Base-by-base conservation (phyloP, 257 asterid species). In the Solanum piurae region DNA sequence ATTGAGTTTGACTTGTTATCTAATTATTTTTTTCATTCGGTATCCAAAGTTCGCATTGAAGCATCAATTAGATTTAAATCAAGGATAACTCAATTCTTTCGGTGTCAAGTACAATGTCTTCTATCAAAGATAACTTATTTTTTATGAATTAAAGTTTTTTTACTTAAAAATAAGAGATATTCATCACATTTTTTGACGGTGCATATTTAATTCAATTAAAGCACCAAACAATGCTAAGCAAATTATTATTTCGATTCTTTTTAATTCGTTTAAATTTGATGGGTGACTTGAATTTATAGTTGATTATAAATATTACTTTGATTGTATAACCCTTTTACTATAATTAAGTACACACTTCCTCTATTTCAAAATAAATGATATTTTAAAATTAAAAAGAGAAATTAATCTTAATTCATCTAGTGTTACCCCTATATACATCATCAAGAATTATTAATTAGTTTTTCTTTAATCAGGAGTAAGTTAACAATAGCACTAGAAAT, bases 41-140 rank as follows among this genome's bases (percentile, higher is more conserved):
- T 16, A 4, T 2, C 0, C 0, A 52, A 52, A 55, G 9, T 7
- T 0, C 25, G 1, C 4, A 55, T 20, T 20, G 0, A 7, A 55
- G 2, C 5, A 18, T 55, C 23, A 3, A 55, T 55, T 55, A 55
- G 0, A 55, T 55, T 20, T 55, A 0, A 20, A 55, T 55, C 9
- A 44, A 42, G 12, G 1, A 42, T 44, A 44, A 44, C 16, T 44
- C 49, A 44, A 44, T 44, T 37, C 42, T 37, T 36, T 36, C 37
- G 37, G 37, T 36, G 37, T 36, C n/a, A n/a, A n/a, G 9, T 18
- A 55, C 62, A 55, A 55, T 55, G 4, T 0, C 64, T 55, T 20
- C n/a, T 55, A 55, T 55, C 4, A 55, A 55, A 55, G 4, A 55
- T 18, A 55, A 6, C 4, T 55, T n/a, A 18, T 6, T 55, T 55